Base-by-base conservation (phyloP, 805 yeast species). In the Lipomyces kockii region DNA sequence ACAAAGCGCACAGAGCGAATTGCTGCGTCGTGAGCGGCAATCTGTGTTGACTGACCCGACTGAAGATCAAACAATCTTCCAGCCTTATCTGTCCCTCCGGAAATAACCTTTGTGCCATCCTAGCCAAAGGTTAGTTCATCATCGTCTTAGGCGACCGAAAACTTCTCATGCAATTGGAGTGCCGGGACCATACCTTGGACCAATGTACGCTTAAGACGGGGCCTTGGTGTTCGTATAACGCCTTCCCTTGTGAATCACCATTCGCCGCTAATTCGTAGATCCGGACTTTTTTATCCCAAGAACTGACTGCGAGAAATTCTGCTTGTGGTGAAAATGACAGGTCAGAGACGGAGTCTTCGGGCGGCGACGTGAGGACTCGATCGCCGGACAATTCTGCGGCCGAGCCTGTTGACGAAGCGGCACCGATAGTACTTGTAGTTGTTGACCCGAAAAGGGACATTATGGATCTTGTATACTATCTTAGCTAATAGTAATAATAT, bases 211-310 rank as follows among this genome's bases (percentile, higher is more conserved):
- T 80, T 62, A 95, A 80, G 2, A 91, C 97, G 0, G 98, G 97
- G 0, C 86, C 97, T 49, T 89, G 91, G 77, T 94, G 98, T 76
- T 91, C 97, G 78, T 84, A 93, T 75, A 93, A 77, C 0, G 98
- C 97, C 60, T 97, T 81, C 8, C 97, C 97, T 74, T 90, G 95
- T 35, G 91, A 87, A 64, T 86, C 85, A 3, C 97, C 97, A 52
- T 85, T 84, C 63, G 84, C 82, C 55, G 88, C 83, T 20, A 93
- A 87, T 78, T 95, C 98, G 82, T 95, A 95, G 64, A 95, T 88
- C 69, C 98, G 85, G 54, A 92, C 97, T 76, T 92, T 92, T 74
- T 89, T 90, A 79, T 95, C 99, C 99, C 99, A 95, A 20, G 96
- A 89, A 20, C 96, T 85, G 2, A 87, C 95, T 2, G 96, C 86